Percentiles rank a stretch among this genome's conserved stretches.
These are phyloP conservation scores for Alternaria sp. DNA, from an alignment of 2,329 filamentous ascomycete genomes.

Conservation along the genomic window DNA sequence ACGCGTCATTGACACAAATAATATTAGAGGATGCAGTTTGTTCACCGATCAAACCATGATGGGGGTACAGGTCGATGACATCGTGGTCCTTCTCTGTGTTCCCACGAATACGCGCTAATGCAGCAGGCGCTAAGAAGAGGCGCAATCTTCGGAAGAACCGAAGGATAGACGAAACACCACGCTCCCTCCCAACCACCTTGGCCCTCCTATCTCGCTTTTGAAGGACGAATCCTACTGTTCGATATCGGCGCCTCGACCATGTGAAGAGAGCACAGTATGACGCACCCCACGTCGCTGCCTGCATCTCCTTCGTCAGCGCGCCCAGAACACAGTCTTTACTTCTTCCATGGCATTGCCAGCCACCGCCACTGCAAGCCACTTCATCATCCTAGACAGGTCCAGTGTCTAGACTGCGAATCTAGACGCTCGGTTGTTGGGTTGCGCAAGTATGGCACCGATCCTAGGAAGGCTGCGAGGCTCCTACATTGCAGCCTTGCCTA, in stretches of 20 bases:
- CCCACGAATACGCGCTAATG: neutral
- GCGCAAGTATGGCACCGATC: neutral
- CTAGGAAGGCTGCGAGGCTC: neutral
- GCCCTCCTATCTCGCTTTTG: neutral
- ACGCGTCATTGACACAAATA: neutral
- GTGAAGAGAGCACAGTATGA: slow-evolving; percentile 1
- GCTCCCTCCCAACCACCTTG: neutral
- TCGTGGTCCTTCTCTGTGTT: neutral
- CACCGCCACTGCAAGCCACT: neutral
- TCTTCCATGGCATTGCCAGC: neutral
- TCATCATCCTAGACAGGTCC: neutral
- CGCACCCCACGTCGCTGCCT: slow-evolving; percentile 2
- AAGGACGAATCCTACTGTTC: neutral
- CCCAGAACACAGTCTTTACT: neutral
- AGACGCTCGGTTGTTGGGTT: neutral
- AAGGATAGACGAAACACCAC: neutral
- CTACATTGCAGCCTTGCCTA: neutral
- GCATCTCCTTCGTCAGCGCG: neutral
- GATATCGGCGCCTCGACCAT: neutral
- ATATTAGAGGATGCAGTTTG: neutral
- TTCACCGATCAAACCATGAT: neutral
- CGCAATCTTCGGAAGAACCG: neutral
- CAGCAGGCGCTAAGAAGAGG: neutral
- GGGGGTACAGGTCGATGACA: neutral
- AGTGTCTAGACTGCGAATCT: neutral